Percentiles rank a stretch among this genome's conserved stretches.
phyloP scores from a whole-genome alignment of 202 grass and related monocot genomes.

The Musa balbisiana region DNA sequence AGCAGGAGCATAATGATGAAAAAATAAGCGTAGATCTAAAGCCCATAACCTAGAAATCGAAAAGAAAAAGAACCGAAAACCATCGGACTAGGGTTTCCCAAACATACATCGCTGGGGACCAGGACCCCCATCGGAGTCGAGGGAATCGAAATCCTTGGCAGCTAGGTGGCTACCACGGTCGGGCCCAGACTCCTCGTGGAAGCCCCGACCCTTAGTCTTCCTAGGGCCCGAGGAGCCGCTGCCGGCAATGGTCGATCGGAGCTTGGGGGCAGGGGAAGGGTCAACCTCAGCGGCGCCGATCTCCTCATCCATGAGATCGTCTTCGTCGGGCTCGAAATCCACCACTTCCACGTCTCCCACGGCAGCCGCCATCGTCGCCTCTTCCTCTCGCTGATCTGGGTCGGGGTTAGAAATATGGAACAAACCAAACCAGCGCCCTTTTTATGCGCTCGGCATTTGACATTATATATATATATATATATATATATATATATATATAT shows the following conservation, averaged over 20 bases:
- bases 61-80: no score
- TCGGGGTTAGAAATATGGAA: no score
- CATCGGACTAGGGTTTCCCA: no score
- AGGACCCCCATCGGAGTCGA: conserved; percentile 50
- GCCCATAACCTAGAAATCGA: no score
- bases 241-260: conserved; percentile 72
- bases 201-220: conserved; percentile 67
- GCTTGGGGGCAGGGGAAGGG: conserved; percentile 26
- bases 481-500: no score
- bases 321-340: conserved; percentile 50
- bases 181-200: conserved; percentile 40
- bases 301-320: conserved; percentile 71
- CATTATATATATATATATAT: no score
- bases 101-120: conserved; percentile 62
- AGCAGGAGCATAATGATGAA: no score
- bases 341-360: conserved; percentile 27
- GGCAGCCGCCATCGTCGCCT: conserved; percentile 19
- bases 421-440: no score
- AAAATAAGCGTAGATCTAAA: no score
- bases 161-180: conserved; percentile 23
- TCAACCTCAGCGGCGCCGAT: conserved; percentile 15
- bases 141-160: conserved; percentile 42
- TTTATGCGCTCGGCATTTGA: no score
- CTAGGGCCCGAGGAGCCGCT: conserved; percentile 24
- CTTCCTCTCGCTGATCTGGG: background rate